Evolutionary conservation across 179 eudicot species (phyloP).

Genomic region (Beta macrorhiza): DNA sequence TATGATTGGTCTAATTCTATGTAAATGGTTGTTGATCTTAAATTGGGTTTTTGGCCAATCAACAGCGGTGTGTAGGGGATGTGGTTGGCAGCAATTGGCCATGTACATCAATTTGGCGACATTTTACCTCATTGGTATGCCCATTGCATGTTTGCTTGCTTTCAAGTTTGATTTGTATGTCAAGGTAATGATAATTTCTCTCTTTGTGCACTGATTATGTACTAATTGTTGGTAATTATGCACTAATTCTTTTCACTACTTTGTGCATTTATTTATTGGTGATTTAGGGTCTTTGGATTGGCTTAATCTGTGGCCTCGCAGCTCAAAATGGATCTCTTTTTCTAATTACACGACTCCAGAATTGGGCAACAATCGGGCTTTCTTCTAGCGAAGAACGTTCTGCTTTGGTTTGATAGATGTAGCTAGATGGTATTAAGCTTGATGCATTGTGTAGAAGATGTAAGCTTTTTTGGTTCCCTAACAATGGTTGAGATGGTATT

Average conservation of each 20-base stretch:
- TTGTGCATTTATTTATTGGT: not conserved
- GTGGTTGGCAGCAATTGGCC: constrained; percentile 84
- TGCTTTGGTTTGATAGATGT: not conserved
- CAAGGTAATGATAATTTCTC: constrained; percentile 35
- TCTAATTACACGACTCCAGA: constrained; percentile 41
- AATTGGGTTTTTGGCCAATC: not conserved
- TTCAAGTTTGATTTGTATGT: constrained; percentile 57
- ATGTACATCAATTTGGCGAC: constrained; percentile 59
- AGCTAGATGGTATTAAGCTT: not conserved
- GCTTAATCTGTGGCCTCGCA: constrained; percentile 62
- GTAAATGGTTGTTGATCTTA: not conserved
- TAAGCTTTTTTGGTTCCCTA: not conserved
- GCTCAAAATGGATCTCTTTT: constrained; percentile 48
- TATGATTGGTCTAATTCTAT: not conserved
- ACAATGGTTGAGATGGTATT: no score
- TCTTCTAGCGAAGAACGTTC: not conserved
- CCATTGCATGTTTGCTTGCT: constrained; percentile 55
- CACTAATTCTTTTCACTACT: not conserved
- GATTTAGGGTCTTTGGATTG: constrained; percentile 71
- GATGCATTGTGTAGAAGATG: not conserved
- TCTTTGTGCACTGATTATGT: not conserved
- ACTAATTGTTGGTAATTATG: not conserved
- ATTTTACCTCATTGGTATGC: constrained; percentile 75
- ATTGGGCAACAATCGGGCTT: constrained; percentile 48
- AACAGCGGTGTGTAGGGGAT: constrained; percentile 88